Evolutionary conservation across 1,139 yeast genomes (phyloP).

Genomic region (Scheffersomyces segobiensis): DNA sequence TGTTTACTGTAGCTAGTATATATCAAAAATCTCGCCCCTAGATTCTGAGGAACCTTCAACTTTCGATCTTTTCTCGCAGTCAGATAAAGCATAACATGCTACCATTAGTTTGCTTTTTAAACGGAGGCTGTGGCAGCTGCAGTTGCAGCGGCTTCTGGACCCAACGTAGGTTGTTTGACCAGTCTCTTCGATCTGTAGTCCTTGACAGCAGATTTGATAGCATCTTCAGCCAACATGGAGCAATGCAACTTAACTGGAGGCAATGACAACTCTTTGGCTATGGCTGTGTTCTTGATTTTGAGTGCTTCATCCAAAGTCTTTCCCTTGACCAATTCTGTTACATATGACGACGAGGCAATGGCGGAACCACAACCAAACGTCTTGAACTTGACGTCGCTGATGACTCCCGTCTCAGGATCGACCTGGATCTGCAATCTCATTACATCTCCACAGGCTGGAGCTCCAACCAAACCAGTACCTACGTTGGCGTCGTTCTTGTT

Average conservation of each 20-base stretch:
- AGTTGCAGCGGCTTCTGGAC: constrained; percentile 42
- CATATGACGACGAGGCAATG: constrained; percentile 91
- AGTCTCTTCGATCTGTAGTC: constrained; percentile 82
- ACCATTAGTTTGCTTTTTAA: constrained; percentile 3
- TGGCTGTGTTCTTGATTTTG: constrained; percentile 83
- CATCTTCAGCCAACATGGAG: constrained; percentile 98
- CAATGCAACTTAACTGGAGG: constrained; percentile 98
- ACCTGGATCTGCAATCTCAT: constrained; percentile 97
- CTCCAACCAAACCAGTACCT: constrained; percentile 98
- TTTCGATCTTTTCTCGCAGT: background rate
- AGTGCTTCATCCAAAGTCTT: constrained; percentile 94
- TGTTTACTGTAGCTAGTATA: background rate
- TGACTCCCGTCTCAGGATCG: constrained; percentile 83
- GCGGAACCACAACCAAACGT: constrained; percentile 99
- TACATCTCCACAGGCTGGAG: constrained; percentile 99
- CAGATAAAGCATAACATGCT: background rate
- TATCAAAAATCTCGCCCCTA: background rate
- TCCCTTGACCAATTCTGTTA: constrained; percentile 94
- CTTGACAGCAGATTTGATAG: constrained; percentile 94
- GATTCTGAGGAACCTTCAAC: background rate
- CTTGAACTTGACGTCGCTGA: constrained; percentile 94
- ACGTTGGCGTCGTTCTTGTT: constrained; percentile 75
- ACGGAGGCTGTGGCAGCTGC: constrained; percentile 10
- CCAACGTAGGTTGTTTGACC: constrained; percentile 48
- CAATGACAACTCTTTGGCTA: constrained; percentile 87